Conservation (phyloP, 208 protist genomes). For the Zelonia costaricensis region DNA sequence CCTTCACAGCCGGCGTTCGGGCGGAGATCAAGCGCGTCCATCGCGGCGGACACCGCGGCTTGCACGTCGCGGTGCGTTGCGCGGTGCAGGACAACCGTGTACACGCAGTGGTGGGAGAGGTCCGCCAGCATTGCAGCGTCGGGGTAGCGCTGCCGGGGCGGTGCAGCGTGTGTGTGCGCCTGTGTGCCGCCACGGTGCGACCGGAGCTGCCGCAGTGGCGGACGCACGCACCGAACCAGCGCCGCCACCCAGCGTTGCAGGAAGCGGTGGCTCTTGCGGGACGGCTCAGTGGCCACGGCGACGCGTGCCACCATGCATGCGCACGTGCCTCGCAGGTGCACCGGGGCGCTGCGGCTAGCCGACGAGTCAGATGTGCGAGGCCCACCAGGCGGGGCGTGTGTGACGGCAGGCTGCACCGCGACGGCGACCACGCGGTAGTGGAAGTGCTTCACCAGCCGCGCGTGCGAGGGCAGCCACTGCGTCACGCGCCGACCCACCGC, state of each 20-base stretch:
- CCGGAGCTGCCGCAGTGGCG: background rate
- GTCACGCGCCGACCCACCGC: background rate
- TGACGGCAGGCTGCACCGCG: constrained; percentile 10
- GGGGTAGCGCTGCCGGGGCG: no score
- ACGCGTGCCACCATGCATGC: background rate
- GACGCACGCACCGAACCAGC: constrained; percentile 9
- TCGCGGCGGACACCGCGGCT: background rate
- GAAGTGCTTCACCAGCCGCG: constrained; percentile 42
- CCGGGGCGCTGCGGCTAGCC: no score
- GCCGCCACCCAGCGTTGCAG: constrained; percentile 60
- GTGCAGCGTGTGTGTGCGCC: no score
- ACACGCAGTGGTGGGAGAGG: constrained; percentile 48
- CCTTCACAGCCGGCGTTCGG: background rate
- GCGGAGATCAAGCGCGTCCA: constrained; percentile 1
- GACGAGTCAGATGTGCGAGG: no score
- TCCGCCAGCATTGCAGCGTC: constrained; percentile 31
- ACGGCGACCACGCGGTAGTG: constrained; percentile 25
- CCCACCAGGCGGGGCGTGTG: no score
- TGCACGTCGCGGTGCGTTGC: background rate
- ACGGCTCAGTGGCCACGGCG: constrained; percentile 7
- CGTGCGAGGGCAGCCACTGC: constrained; percentile 68
- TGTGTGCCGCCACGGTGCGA: no score
- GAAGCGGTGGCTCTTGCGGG: constrained; percentile 59
- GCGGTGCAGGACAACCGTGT: constrained; percentile 16
- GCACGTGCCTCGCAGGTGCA: no score